These are phyloP conservation scores for Penicillium antarcticum DNA, from an alignment of 495 filamentous ascomycete genomes.

Conservation along the genomic window DNA sequence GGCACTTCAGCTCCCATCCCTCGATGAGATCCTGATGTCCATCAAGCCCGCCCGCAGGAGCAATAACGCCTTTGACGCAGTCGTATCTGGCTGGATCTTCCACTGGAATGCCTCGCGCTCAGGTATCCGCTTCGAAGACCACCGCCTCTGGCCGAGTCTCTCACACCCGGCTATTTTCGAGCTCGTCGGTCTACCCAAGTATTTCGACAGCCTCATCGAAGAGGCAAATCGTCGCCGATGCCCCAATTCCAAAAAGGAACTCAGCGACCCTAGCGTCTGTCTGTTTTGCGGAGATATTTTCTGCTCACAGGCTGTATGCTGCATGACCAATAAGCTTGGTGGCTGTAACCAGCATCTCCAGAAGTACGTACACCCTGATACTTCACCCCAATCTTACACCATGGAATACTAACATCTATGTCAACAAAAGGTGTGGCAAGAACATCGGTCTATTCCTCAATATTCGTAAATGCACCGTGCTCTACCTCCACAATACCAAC, in stretches of 20 bases:
- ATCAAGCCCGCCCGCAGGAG: conserved; percentile 32
- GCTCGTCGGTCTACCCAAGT: conserved; percentile 85
- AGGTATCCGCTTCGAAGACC: conserved; percentile 38
- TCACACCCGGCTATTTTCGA: conserved; percentile 91
- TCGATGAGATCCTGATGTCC: conserved; percentile 72
- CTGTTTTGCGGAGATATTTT: conserved; percentile 95
- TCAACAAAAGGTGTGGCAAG: conserved; percentile 68
- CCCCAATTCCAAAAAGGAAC: conserved; percentile 83
- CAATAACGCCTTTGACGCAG: conserved; percentile 37
- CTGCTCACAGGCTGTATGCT: conserved; percentile 92
- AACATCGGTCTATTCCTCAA: conserved; percentile 92
- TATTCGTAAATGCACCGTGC: conserved; percentile 87
- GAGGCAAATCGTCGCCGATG: conserved; percentile 83
- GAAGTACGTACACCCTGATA: conserved; percentile 57
- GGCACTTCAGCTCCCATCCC: conserved; percentile 67
- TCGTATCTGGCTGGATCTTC: conserved; percentile 78
- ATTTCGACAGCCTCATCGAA: conserved; percentile 89
- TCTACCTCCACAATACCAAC: conserved; percentile 76
- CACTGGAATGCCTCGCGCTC: conserved; percentile 55
- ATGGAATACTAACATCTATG: conserved; percentile 8
- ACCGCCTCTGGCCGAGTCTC: conserved; percentile 47
- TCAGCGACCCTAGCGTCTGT: conserved; percentile 86
- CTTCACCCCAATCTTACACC: background rate
- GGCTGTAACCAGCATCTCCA: conserved; percentile 86
- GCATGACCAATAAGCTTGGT: conserved; percentile 68